These are phyloP conservation scores for Colletotrichum phormii DNA, from an alignment of 2,329 filamentous ascomycete genomes.

Conservation along the genomic window DNA sequence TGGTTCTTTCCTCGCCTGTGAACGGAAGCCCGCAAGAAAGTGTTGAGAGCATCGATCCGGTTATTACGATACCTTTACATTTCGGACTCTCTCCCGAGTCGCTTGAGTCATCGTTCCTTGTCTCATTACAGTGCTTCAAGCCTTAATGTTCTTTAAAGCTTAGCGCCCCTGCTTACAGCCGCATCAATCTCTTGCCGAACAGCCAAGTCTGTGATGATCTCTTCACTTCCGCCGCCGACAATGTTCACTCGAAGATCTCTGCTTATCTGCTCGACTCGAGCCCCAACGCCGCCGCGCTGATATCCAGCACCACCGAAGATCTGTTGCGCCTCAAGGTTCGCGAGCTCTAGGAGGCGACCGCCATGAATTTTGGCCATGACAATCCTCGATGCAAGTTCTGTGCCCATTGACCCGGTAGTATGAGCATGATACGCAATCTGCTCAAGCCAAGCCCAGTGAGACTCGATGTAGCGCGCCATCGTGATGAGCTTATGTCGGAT, in stretches of 20 bases:
- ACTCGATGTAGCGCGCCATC: slow-evolving; percentile 68
- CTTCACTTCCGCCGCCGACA: slow-evolving; percentile 65
- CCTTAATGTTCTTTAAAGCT: background rate
- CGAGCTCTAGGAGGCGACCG: slow-evolving; percentile 60
- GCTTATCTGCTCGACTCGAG: slow-evolving; percentile 63
- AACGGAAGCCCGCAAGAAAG: background rate
- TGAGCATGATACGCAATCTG: slow-evolving; percentile 68
- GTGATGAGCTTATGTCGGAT: slow-evolving; percentile 70
- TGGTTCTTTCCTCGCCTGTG: background rate
- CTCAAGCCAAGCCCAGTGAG: slow-evolving; percentile 71
- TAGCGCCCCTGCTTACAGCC: background rate
- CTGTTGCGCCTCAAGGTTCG: slow-evolving; percentile 64
- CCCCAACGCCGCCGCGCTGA: slow-evolving; percentile 53
- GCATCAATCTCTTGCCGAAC: slow-evolving; percentile 55
- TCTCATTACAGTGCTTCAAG: no score
- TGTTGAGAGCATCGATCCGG: background rate
- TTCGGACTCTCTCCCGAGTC: no score
- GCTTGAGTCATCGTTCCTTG: no score
- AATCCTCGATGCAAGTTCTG: slow-evolving; percentile 45
- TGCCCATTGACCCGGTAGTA: slow-evolving; percentile 26
- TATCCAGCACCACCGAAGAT: slow-evolving; percentile 65
- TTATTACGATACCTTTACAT: no score
- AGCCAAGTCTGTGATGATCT: slow-evolving; percentile 63
- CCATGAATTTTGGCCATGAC: slow-evolving; percentile 59
- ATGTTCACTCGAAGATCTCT: slow-evolving; percentile 63